Base-by-base conservation (phyloP, 2,329 filamentous ascomycete genomes). In the Biscogniauxia marginata region DNA sequence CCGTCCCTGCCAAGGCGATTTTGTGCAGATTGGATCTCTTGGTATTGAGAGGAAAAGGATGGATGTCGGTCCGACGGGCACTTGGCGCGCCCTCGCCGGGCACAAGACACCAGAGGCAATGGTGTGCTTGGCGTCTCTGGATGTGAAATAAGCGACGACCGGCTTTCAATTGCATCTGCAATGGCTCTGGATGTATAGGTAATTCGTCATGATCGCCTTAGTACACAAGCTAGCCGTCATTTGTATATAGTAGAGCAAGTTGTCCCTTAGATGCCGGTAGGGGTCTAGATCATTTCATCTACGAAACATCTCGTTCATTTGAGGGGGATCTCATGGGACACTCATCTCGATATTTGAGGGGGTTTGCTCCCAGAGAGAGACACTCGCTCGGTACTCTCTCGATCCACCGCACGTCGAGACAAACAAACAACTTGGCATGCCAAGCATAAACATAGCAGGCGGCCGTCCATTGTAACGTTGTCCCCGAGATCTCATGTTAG, bases 1-100 rank as follows among this genome's bases (percentile, higher is more conserved):
- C 62, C 60, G 62, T 61, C 58, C 60, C 62, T 64, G 62, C 62
- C 62, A 64, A 64, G 62, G 62, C 62, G 62, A 64, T 64, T 62
- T 60, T 62, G 58, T 58, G 60, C 54, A 61, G 62, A 63, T 64
- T 58, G 30, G 62, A 64, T 64, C 62, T 64, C 62, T 64, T 64
- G 62, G 62, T 62, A 62, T 59, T 50, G 48, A 48, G 53, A 51
- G 7, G 51, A 46, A 50, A 23, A 18, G 48, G 45, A 21, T 16
- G 54, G 49, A 55, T 48, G 53, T 64, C 60, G 60, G 62, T 53
- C 60, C 60, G 58, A 59, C 58, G 44, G 47, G 25, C 51, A 57
- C 62, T 64, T 64, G 60, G 62, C 62, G 62, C 62, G 45, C 46
- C 22, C 58, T 59, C 52, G n/a, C 30, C 30, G 7, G 46, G 53